Evolutionary conservation across 2,329 filamentous ascomycete genomes (phyloP).

Genomic region (Ceratocystis diversiconidia): DNA sequence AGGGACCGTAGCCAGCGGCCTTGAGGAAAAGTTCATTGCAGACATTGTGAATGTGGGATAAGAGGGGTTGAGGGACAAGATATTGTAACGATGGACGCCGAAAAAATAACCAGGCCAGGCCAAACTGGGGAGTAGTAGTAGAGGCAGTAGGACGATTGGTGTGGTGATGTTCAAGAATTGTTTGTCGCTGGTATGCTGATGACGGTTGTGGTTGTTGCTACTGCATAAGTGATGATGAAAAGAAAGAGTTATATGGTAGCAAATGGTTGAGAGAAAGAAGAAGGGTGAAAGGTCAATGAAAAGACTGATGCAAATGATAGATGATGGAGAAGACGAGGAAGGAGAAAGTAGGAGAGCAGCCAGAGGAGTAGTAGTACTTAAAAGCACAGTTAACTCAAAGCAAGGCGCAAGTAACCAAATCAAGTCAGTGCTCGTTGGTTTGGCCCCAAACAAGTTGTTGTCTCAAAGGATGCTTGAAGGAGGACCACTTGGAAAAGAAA

Average conservation of each 20-base stretch:
- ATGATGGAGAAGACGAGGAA: background rate
- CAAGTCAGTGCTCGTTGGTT: background rate
- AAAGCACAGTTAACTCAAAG: background rate
- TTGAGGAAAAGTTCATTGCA: conserved; percentile 2
- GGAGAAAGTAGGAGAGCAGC: background rate
- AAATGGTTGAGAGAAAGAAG: background rate
- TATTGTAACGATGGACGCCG: background rate
- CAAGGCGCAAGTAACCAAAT: background rate
- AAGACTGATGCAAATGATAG: background rate
- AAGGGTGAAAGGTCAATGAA: background rate
- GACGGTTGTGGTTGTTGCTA: background rate
- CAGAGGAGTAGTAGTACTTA: background rate
- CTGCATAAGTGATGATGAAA: background rate
- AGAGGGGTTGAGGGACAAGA: background rate
- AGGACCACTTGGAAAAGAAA: background rate
- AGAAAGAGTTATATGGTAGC: background rate
- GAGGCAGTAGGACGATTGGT: no score
- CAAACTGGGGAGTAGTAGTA: background rate
- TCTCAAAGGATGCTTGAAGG: background rate
- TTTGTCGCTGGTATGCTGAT: background rate
- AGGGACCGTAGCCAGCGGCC: conserved; percentile 9
- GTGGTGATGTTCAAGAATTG: background rate
- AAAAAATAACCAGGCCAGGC: background rate
- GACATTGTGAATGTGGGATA: conserved; percentile 1
- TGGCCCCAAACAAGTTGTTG: background rate